Evolutionary conservation across 208 protist species (phyloP), one percentile per base, ranked within the genome.

Genomic region (Wallacemonas rigidus): DNA sequence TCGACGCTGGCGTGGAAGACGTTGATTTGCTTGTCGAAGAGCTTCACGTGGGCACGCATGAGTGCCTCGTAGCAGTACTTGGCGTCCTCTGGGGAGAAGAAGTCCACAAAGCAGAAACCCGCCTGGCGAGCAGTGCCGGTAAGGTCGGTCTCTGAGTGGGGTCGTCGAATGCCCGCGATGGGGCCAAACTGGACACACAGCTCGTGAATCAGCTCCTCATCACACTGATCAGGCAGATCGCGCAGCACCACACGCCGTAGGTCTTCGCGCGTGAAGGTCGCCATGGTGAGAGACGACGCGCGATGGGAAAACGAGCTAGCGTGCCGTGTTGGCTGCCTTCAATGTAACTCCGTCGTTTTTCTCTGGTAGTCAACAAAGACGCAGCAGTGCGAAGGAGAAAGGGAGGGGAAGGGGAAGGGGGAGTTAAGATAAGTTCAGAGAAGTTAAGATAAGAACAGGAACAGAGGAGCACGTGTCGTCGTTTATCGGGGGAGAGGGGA

Each of bases 1-100:
- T 95, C 85, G 3, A 65, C 77, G 69, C 87, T 92, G 26, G 76
- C 89, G 78, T 96, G 89, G 9, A 71, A 75, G 2, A 94, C 81
- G 15, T 77, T 75, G 45, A 96, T n/a, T 67, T 87, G 77, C 56
- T 89, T 90, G 43, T 84, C 87, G 64, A 88, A 94, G 38, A 96
- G 71, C 74, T 87, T 89, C 55, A 91, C 75, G 2, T 72, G 87
- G 45, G 82, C 75, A 41, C 79, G 80, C 64, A 86, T 76, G 3
- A 96, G 72, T 0, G 83, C 88, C 72, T 96, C 83, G 69, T 83
- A 96, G 84, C 89, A 94, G 79, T 96, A 96, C 77, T 96, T 94
- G 15, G 91, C 91, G 65, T 96, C 91, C 80, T 96, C 89, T 39
- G 74, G 74, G 68, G 83, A 85, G 55, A 71, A 50, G 56, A 89